phyloP scores from a whole-genome alignment of 805 yeast species.

The Yarrowia hollandica region DNA sequence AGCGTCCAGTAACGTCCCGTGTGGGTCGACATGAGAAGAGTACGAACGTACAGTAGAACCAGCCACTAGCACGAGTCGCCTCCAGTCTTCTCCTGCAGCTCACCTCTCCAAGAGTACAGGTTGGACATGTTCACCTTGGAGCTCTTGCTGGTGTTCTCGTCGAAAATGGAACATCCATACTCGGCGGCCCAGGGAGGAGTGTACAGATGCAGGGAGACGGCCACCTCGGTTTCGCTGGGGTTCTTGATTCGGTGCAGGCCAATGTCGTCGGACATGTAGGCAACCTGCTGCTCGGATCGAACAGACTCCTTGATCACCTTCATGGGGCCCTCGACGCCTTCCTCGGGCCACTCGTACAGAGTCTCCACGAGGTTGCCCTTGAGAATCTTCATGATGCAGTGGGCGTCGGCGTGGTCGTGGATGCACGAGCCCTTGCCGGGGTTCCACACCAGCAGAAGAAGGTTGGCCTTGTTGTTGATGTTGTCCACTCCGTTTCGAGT shows the following conservation, averaged over 20 bases:
- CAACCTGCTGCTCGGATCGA: slow-evolving; percentile 47
- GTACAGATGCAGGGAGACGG: slow-evolving; percentile 68
- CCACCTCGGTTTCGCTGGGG: slow-evolving; percentile 45
- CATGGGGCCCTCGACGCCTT: slow-evolving; percentile 34
- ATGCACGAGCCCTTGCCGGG: slow-evolving; percentile 64
- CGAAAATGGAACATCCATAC: slow-evolving; percentile 48
- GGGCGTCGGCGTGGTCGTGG: slow-evolving; percentile 77
- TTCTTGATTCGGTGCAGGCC: slow-evolving; percentile 68
- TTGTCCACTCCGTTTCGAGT: slow-evolving; percentile 73
- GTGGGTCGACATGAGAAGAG: too few species aligned
- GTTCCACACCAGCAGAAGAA: slow-evolving; percentile 67
- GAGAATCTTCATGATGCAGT: slow-evolving; percentile 70
- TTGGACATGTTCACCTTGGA: slow-evolving; percentile 60
- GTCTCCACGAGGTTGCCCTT: slow-evolving; percentile 60
- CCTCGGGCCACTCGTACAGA: slow-evolving; percentile 52
- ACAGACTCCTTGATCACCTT: slow-evolving; percentile 37
- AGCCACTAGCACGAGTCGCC: slow-evolving; percentile 11
- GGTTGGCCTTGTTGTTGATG: slow-evolving; percentile 68
- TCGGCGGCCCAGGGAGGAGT: slow-evolving; percentile 74
- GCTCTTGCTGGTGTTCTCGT: slow-evolving; percentile 50
- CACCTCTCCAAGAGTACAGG: slow-evolving; percentile 64
- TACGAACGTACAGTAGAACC: too few species aligned
- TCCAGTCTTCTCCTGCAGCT: slow-evolving; percentile 16
- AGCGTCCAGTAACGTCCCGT: too few species aligned
- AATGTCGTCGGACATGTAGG: slow-evolving; percentile 63